Base-by-base conservation (phyloP, 441 rosid species). In the Pelargonium cotyledonis region DNA sequence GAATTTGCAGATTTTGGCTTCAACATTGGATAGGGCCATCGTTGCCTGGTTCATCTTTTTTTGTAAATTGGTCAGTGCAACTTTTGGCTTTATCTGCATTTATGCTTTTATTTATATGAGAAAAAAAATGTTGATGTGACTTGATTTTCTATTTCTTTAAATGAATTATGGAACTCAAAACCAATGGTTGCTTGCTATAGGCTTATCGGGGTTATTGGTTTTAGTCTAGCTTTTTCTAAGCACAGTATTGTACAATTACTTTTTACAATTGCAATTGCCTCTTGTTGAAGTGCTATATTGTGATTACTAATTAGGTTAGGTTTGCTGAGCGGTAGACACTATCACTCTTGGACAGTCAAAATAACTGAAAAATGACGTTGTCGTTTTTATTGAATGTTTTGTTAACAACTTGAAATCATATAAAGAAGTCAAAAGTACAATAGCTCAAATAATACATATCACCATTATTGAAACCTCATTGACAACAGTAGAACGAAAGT, bases 21-120 rank as follows among this genome's bases (percentile, higher is more conserved):
- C 99, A 96, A 81, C 89, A 96, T 76, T 96, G 99, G 99, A 86
- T 85, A 72, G 99, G 99, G 75, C 97, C 97, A 26, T 96, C 99
- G 49, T 80, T 89, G 74, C 78, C 86, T 69, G 98, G 93, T 74
- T 87, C 98, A 71, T 87, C 97, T 35, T 86, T 89, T 76, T 89
- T 84, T 75, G 91, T 85, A 96, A 96, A 93, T 81, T 93, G 98
- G 99, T 96, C 77, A 84, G 96, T 81, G 63, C 51, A 73, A 31
- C 71, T 69, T 55, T 67, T 43, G 68, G 63, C 23, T 26, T 64
- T 68, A 46, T 62, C 43, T 0, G 43, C 29, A 40, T 65, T 40
- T 1, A 43, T 60, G 64, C 31, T 14, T 18, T 65, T 10, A 31
- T 19, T 65, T 44, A 65, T n/a, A 43, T 43, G 53, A 43, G 35